Evolutionary conservation across 73 alveolate genomes (phyloP), one percentile per base, ranked within the genome.

Genomic region (Paramecium biaurelia): DNA sequence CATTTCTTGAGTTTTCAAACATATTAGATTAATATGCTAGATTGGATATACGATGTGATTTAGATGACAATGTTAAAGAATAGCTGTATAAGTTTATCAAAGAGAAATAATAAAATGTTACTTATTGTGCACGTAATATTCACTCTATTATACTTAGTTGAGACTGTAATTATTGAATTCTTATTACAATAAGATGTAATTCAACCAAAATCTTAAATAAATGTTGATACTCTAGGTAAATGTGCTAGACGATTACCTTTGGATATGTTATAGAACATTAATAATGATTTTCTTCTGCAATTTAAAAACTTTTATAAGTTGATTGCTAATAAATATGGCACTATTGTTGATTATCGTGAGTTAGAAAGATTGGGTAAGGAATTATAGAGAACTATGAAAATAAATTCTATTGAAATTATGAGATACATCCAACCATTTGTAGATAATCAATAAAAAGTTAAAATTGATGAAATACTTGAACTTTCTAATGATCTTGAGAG

Each of bases 401-500:
- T 79, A 10, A 47, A 79, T 43, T 26, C 90, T 37, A 5, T 47
- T 23, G 90, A 79, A 43, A 42, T 79, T 8, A 10, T 45, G 56
- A 79, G 90, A 45, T 79, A 10, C 32, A 79, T 79, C 5, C 74
- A 79, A 63, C 76, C 74, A 43, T 79, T 79, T 12, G 72, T 38
- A 0, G 56, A 79, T 79, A 21, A 23, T 23, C 11, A 79, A 24
- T 23, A 41, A 3, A 42, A 42, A 45, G 72, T 79, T 23, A 47
- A 43, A 30, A 20, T 45, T 11, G 28, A 38, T 0, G 90, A 79
- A 4, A 79, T 79, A 10, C 72, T 79, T 30, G 47, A 23, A 30
- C 32, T 79, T 12, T 21, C 56, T 12, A 79, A 79, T 79, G 90
- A 79, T 45, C 74, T 79, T 18, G 90, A 79, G 23, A 79, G 28